These are phyloP conservation scores for Trichosporon sp. DNA, from an alignment of 1,284 basidiomycete species.

Conservation along the genomic window DNA sequence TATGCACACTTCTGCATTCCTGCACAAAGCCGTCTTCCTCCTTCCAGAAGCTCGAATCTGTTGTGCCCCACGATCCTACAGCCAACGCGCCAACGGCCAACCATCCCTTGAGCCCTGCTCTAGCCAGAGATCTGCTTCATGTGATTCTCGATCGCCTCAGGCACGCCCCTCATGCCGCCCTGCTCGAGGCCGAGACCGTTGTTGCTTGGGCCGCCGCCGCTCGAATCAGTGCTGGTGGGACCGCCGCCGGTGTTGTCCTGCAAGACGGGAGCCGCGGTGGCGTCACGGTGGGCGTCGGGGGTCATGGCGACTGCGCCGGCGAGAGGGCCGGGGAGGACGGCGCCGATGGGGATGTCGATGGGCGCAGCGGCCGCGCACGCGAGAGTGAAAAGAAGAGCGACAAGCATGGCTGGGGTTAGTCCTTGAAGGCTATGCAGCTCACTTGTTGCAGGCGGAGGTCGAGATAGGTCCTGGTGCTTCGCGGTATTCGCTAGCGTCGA, in stretches of 20 bases:
- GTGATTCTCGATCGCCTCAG: not conserved
- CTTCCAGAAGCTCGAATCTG: too few relatives aligned
- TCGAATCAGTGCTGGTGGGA: not conserved
- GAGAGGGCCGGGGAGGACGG: not conserved
- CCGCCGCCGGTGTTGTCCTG: not conserved
- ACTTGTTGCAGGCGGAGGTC: too few relatives aligned
- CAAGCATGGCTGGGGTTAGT: not conserved
- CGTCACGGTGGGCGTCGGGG: not conserved
- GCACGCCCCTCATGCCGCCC: not conserved
- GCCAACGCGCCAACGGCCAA: too few relatives aligned
- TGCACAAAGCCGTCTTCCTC: too few relatives aligned
- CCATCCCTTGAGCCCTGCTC: not conserved
- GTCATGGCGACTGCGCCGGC: not conserved
- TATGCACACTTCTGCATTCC: too few relatives aligned
- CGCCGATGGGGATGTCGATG: not conserved
- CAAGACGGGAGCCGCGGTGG: not conserved
- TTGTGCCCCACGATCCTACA: too few relatives aligned
- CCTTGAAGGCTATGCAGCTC: not conserved
- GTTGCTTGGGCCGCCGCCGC: not conserved
- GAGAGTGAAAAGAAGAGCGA: not conserved
- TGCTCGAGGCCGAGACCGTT: not conserved
- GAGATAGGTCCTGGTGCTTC: too few relatives aligned
- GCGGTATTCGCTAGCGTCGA: too few relatives aligned
- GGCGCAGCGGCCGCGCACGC: too few relatives aligned
- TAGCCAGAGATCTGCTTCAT: not conserved